phyloP scores from a whole-genome alignment of 495 filamentous ascomycete genomes.

The Tetracladium marchalianum region DNA sequence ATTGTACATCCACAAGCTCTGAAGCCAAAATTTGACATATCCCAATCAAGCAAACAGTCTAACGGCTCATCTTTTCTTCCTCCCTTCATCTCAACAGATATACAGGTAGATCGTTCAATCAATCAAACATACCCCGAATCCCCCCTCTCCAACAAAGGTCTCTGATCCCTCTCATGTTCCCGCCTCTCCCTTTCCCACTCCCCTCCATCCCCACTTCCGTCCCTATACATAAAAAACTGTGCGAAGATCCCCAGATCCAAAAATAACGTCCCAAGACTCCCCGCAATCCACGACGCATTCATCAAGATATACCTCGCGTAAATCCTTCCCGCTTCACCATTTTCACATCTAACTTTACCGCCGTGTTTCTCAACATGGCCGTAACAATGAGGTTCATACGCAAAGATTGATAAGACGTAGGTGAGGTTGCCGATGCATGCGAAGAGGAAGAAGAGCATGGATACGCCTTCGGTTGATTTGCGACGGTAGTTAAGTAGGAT shows the following conservation, averaged over 20 bases:
- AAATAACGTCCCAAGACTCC: slow-evolving; percentile 77
- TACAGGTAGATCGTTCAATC: too few species aligned
- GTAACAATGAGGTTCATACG: slow-evolving; percentile 58
- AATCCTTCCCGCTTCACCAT: slow-evolving; percentile 43
- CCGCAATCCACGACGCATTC: slow-evolving; percentile 81
- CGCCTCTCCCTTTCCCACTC: slow-evolving; percentile 2
- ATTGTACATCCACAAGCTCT: too few species aligned
- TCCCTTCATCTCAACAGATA: too few species aligned
- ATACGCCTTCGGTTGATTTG: slow-evolving; percentile 85
- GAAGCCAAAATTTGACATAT: too few species aligned
- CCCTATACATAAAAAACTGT: slow-evolving; percentile 72
- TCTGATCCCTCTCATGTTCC: slow-evolving; percentile 6
- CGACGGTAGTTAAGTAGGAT: slow-evolving; percentile 81
- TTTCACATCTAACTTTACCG: slow-evolving; percentile 34
- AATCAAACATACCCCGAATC: slow-evolving; percentile 5
- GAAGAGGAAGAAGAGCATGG: slow-evolving; percentile 90
- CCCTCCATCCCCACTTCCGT: slow-evolving; percentile 3
- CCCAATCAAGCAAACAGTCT: too few species aligned
- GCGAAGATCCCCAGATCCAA: slow-evolving; percentile 79
- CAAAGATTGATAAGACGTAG: slow-evolving; percentile 85
- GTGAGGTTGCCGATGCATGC: slow-evolving; percentile 91
- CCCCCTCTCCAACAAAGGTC: slow-evolving; percentile 12
- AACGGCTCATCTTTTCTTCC: not conserved
- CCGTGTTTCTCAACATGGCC: slow-evolving; percentile 18
- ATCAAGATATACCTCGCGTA: slow-evolving; percentile 78